Percentiles rank a stretch among this genome's conserved stretches.
These are phyloP conservation scores for Ceratocystis harringtonii DNA, from an alignment of 2,329 filamentous ascomycete genomes.

Conservation along the genomic window DNA sequence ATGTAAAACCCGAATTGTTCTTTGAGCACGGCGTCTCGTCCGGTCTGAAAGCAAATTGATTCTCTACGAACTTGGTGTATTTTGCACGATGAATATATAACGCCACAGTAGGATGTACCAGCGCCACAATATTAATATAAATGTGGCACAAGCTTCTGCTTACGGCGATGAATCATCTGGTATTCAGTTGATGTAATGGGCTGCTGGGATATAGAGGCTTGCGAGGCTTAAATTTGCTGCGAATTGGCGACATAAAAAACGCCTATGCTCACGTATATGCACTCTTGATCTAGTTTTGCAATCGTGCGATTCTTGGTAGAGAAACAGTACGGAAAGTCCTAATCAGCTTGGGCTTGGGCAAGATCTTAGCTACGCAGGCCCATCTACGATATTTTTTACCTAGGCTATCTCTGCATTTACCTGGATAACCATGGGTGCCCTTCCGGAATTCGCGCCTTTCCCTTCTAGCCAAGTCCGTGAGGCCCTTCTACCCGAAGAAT, in stretches of 20 bases:
- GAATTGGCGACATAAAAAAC: not conserved
- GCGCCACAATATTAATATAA: not conserved
- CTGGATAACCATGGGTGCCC: slow-evolving; percentile 27
- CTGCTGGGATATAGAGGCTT: not conserved
- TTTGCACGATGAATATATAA: not conserved
- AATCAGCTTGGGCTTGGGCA: not conserved
- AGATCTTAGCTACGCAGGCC: not conserved
- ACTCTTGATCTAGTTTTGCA: not conserved
- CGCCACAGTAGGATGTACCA: slow-evolving; percentile 7
- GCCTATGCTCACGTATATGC: not conserved
- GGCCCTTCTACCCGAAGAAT: slow-evolving; percentile 53
- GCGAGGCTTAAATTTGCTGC: not conserved
- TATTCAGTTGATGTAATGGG: not conserved
- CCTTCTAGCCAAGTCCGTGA: slow-evolving; percentile 53
- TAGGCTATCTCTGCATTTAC: not conserved
- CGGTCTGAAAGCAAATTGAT: no score
- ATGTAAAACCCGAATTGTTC: no score
- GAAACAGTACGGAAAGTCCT: not conserved
- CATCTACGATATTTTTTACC: not conserved
- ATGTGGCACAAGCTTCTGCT: slow-evolving; percentile 7
- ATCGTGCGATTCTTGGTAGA: not conserved
- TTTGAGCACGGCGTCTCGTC: no score
- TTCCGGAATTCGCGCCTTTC: slow-evolving; percentile 65
- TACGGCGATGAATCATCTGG: slow-evolving; percentile 13
- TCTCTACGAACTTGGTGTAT: no score